Evolutionary conservation across 2,329 filamentous ascomycete species (phyloP), one percentile per base, ranked within the genome.

Genomic region (Shiraia sp.): DNA sequence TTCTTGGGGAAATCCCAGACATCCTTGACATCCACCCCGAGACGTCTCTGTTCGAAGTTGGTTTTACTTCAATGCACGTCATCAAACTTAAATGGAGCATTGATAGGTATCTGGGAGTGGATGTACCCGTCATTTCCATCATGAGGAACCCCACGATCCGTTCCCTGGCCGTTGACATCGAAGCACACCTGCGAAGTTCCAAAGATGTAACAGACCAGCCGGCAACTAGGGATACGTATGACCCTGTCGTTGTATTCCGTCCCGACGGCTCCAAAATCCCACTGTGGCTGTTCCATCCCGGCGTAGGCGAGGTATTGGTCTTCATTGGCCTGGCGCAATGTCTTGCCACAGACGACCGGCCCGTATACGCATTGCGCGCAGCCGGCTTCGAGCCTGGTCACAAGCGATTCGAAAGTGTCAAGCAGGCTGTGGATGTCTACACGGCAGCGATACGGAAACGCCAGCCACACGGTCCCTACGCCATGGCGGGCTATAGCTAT

Each of bases 391-490:
- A 56, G 2, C 66, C 63, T 10, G 19, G 22, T 14, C 68, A 78
- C 28, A 6, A 35, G 0, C 55, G 47, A 26, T 78, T 78, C 55
- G 40, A 32, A 0, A 57, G 42, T 22, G 59, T 80, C 10, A 38
- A 52, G 0, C 75, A 80, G 35, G 57, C 66, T 1, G 59, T 77
- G 2, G 44, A 56, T 1, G 69, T 55, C 0, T 81, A 80, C 51
- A 47, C 63, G 8, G 29, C 40, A 0, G 69, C 70, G 0, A 72
- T 81, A 33, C 68, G 68, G 12, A 17, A 39, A 3, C 46, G 44
- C 1, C 78, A 81, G 42, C 77, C 77, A 0, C 13, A 59, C 0
- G 77, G 79, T 0, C 78, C 78, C 0, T 81, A 81, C 47, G 72
- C 72, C 0, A 51, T 81, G 0, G 72, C 74, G 0, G 78, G 79